A percentile compares a stretch with the other conserved stretches of the same genome.
phyloP scores from a whole-genome alignment of 116 monocot genomes.

The Posidonia oceanica region DNA sequence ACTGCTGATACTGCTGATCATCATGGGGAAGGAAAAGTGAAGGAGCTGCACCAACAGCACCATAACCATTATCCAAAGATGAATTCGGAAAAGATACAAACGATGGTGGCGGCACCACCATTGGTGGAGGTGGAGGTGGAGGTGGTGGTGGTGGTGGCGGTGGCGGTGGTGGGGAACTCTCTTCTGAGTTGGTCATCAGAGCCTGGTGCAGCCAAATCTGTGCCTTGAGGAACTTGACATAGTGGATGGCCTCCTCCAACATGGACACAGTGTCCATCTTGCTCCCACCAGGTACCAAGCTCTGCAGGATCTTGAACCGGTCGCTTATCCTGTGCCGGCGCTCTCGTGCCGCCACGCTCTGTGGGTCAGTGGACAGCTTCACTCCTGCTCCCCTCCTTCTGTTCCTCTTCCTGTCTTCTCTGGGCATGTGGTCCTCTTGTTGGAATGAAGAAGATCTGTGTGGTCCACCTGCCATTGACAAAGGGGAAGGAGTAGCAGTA shows the following conservation, averaged over 20 bases:
- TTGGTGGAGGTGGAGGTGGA: neutral
- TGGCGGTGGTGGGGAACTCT: neutral
- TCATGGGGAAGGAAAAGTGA: neutral
- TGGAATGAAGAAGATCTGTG: neutral
- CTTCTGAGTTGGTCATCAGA: conserved; percentile 4
- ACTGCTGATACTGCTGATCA: neutral
- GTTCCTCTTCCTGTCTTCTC: conserved; percentile 2
- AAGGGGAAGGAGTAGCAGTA: neutral
- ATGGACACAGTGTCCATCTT: conserved; percentile 97
- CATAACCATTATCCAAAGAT: neutral
- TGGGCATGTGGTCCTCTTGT: conserved; percentile 1
- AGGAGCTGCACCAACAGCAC: neutral
- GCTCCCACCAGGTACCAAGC: conserved; percentile 84
- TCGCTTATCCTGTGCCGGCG: conserved; percentile 88
- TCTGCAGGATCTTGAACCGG: conserved; percentile 66
- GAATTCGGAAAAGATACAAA: neutral
- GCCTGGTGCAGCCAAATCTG: conserved; percentile 79
- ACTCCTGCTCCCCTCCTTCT: conserved; percentile 12
- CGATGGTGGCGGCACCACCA: neutral
- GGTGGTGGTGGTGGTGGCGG: neutral
- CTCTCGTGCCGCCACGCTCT: conserved; percentile 86
- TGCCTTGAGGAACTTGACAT: conserved; percentile 88
- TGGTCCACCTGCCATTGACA: neutral
- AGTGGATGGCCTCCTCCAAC: conserved; percentile 93
- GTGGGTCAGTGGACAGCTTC: conserved; percentile 91